These are phyloP conservation scores for Phyllosticta citribraziliensis DNA, from an alignment of 2,329 filamentous ascomycete species.

Conservation along the genomic window DNA sequence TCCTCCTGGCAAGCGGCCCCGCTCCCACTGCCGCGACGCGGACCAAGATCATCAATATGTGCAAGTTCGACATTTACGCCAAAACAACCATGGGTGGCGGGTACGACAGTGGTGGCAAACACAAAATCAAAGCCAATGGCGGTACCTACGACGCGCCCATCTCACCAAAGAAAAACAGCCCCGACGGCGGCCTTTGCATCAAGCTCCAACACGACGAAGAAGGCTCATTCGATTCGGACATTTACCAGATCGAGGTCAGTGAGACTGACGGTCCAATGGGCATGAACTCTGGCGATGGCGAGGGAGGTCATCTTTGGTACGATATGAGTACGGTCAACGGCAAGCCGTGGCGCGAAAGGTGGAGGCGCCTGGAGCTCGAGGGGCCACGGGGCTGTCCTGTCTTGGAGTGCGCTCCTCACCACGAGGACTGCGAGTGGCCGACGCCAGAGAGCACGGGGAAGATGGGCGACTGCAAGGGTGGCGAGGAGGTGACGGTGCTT, in stretches of 20 bases:
- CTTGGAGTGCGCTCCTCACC: neutral
- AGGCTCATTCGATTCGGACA: neutral
- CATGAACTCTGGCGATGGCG: neutral
- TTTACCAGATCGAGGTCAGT: neutral
- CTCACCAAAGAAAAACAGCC: neutral
- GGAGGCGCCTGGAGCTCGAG: neutral
- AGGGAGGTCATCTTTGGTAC: neutral
- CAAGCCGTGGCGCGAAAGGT: neutral
- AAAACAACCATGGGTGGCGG: neutral
- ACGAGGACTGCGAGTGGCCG: neutral
- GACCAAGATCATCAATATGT: constrained; percentile 1
- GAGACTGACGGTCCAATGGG: neutral
- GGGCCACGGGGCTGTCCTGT: neutral
- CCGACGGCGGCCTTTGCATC: neutral
- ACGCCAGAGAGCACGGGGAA: neutral
- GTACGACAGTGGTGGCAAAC: neutral
- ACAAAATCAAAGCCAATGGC: neutral
- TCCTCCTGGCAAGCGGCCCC: neutral
- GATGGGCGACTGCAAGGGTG: neutral
- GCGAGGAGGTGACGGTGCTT: neutral
- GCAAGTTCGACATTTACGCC: neutral
- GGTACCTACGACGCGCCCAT: neutral
- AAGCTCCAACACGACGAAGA: neutral
- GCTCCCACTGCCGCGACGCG: neutral
- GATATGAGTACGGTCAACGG: neutral